These are phyloP conservation scores for Lentinus polychrous DNA, from an alignment of 1,284 basidiomycete species.

Conservation along the genomic window DNA sequence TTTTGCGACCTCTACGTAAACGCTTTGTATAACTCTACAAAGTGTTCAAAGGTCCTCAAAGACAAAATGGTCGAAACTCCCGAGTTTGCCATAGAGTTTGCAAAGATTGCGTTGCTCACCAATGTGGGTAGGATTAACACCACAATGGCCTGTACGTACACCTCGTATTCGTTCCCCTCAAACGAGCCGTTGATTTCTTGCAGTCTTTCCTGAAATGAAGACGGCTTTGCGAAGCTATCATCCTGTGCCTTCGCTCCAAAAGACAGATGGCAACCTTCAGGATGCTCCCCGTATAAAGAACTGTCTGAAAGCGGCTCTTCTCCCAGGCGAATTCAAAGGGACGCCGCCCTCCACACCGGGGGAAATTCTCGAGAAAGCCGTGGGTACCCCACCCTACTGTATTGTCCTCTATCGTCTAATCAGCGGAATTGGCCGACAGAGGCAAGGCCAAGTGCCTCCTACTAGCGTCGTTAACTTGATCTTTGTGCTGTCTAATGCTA, in stretches of 20 bases:
- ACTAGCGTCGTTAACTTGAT: conserved; percentile 78
- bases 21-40: conserved; percentile 60
- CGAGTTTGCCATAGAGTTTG: conserved; percentile 68
- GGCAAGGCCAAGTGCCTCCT: conserved; percentile 54
- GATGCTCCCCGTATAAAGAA: conserved; percentile 80
- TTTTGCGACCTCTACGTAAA: conserved; percentile 77
- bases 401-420: conserved; percentile 2
- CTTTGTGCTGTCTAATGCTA: conserved; percentile 55
- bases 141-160: conserved; percentile 72
- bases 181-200: neutral
- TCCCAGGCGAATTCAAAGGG: conserved; percentile 64
- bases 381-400: conserved; percentile 28
- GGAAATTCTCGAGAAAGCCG: conserved; percentile 59
- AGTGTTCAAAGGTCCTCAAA: conserved; percentile 56
- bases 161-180: neutral
- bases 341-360: conserved; percentile 63
- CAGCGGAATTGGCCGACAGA: conserved; percentile 29
- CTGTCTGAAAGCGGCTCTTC: conserved; percentile 67
- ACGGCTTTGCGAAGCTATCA: conserved; percentile 79
- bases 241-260: conserved; percentile 75
- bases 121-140: conserved; percentile 82
- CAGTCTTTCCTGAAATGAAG: conserved; percentile 78
- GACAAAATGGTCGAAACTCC: conserved; percentile 65
- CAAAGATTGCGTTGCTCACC: conserved; percentile 69
- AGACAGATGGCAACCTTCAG: conserved; percentile 68